A percentile compares a stretch with the other conserved stretches of the same genome.
Conservation (phyloP, 352 stramenopile genomes). For the Thalassiosira sp. region DNA sequence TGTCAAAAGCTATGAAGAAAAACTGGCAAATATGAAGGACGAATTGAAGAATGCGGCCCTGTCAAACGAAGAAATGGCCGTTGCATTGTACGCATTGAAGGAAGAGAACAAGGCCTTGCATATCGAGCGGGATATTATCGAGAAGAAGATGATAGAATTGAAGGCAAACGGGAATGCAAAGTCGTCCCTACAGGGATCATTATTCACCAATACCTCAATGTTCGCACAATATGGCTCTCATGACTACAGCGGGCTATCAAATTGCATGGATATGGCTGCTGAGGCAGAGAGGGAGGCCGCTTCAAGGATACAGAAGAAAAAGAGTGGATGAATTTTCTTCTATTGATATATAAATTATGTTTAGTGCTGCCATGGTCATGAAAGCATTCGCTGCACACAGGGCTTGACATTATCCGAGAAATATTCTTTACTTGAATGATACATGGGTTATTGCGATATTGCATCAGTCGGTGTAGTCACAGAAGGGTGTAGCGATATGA, state of each 20-base stretch:
- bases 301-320: not conserved
- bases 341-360: no score
- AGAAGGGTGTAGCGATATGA: no score
- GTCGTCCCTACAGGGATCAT: not conserved
- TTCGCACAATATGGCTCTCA: no score
- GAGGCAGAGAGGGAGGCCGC: not conserved
- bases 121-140: not conserved
- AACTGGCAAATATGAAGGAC: not conserved
- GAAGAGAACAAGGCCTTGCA: slow-evolving; percentile 1
- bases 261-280: not conserved
- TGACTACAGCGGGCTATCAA: not conserved
- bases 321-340: no score
- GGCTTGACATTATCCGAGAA: no score
- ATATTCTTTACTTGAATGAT: no score
- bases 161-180: not conserved
- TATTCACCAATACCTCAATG: not conserved
- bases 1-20: not conserved
- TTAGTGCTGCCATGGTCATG: no score
- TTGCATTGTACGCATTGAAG: not conserved
- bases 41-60: not conserved
- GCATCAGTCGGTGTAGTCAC: no score
- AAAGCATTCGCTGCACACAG: no score
- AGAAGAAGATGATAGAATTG: not conserved
- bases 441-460: no score
- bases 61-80: not conserved